Evolutionary conservation across 441 rosid genomes (phyloP), one percentile per base, ranked within the genome.

Genomic region (Hura crepitans): DNA sequence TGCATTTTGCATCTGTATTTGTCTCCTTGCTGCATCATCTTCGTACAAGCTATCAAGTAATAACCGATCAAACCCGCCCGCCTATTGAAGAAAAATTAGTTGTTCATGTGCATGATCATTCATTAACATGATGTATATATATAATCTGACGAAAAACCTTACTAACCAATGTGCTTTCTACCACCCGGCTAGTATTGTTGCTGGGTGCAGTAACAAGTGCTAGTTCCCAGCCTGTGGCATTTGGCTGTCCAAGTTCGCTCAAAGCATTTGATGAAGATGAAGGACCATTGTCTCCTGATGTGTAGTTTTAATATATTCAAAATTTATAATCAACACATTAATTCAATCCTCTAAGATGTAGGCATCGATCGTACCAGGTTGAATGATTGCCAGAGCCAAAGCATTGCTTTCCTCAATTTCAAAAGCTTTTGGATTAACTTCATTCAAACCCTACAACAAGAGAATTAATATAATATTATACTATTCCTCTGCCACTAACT

Each of bases 381-480:
- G 89, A 72, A 87, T 61, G 66, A 94, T 94, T n/a, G 97, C 99
- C 49, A 94, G 97, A 73, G 99, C 96, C 43, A 90, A 74, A 28
- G 99, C 99, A 55, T 94, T 94, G 69, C 67, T 85, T 80, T 90
- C 86, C 76, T 89, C 96, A 28, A 94, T 80, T 68, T 88, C 91
- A 51, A 84, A 74, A 53, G 91, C 91, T 74, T 75, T 81, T 33
- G 96, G 88, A 73, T 92, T 85, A 51, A 87, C 49, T 83, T 94
- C 99, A 64, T 74, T 78, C 69, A 90, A 66, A 67, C 97, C 97
- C 99, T 94, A 35, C 31, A 69, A 17, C n/a, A 54, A 71, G 60
- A 71, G 8, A 9, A n/a, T n/a, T n/a, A n/a, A n/a, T n/a, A n/a
- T n/a, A n/a, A n/a, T n/a, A n/a, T n/a, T n/a, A n/a, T n/a, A n/a